Percentiles rank a stretch among this genome's conserved stretches.
phyloP scores from a whole-genome alignment of 2,329 filamentous ascomycete species.

The Huntiella savannae region DNA sequence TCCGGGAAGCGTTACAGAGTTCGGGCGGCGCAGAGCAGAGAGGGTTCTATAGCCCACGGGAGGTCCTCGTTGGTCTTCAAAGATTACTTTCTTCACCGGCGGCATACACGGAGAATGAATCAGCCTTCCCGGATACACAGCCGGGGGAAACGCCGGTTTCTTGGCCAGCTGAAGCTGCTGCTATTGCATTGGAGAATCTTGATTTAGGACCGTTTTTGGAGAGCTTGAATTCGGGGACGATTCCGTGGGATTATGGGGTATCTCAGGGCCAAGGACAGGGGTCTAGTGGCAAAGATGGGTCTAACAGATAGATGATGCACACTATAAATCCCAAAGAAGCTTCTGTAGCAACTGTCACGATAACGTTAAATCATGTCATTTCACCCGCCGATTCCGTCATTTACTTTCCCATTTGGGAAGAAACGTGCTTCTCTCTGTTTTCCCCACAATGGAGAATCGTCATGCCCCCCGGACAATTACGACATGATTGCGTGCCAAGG shows the following conservation, averaged over 20 bases:
- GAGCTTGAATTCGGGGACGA: no score
- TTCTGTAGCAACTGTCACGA: not conserved
- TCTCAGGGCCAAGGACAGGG: conserved; percentile 1
- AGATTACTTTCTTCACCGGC: conserved; percentile 19
- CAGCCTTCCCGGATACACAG: not conserved
- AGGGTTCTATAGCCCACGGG: conserved; percentile 14
- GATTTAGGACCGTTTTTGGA: conserved; percentile 2
- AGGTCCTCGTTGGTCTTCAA: conserved; percentile 22
- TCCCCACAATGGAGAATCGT: no score
- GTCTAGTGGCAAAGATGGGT: not conserved
- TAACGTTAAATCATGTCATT: not conserved
- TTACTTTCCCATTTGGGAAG: not conserved
- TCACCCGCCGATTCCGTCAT: not conserved
- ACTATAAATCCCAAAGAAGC: conserved; percentile 1
- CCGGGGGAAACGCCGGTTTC: no score
- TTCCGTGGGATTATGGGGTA: no score
- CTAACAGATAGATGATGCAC: not conserved
- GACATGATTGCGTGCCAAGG: no score
- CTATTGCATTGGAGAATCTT: not conserved
- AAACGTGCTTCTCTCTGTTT: not conserved
- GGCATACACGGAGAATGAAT: not conserved
- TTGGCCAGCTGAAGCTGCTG: not conserved
- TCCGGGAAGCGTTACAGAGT: conserved; percentile 20
- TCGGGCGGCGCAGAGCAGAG: conserved; percentile 2
- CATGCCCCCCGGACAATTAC: no score